Conservation (phyloP, 441 rosid genomes). For the Breynia disticha region DNA sequence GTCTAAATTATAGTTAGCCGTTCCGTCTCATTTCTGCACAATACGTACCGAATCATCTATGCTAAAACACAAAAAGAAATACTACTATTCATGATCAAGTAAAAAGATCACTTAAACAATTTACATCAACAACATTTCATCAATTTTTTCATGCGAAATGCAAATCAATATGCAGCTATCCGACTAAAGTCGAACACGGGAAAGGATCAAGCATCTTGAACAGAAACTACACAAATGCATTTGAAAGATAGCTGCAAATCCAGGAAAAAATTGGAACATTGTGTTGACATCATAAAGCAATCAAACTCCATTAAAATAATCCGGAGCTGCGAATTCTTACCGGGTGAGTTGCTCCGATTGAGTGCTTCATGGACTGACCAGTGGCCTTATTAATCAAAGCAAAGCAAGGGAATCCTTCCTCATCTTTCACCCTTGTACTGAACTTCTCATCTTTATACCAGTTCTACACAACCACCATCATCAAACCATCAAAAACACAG, state of each 20-base stretch:
- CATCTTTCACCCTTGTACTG: slow-evolving; percentile 71
- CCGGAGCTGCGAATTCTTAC: slow-evolving; percentile 35
- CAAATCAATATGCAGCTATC: no score
- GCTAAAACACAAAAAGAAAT: no score
- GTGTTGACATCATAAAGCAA: not conserved
- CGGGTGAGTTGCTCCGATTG: slow-evolving; percentile 61
- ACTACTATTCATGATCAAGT: no score
- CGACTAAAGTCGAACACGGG: no score
- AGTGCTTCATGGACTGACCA: slow-evolving; percentile 79
- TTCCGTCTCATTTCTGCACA: no score
- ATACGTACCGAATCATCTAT: no score
- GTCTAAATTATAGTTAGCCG: no score
- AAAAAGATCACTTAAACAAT: no score
- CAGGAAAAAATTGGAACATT: not conserved
- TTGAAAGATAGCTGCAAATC: no score
- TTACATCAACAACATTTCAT: no score
- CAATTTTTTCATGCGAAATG: no score
- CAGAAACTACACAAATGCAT: not conserved
- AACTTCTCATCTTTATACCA: slow-evolving; percentile 84
- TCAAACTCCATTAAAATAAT: not conserved
- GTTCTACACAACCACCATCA: slow-evolving; percentile 31
- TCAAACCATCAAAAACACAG: slow-evolving; percentile 4
- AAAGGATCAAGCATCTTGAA: not conserved
- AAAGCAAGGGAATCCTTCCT: slow-evolving; percentile 68
- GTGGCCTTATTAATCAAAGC: slow-evolving; percentile 70